Percentiles rank a stretch among this genome's conserved stretches.
These are phyloP conservation scores for Bjerkandera adusta DNA, from an alignment of 1,284 basidiomycete species.

Conservation along the genomic window DNA sequence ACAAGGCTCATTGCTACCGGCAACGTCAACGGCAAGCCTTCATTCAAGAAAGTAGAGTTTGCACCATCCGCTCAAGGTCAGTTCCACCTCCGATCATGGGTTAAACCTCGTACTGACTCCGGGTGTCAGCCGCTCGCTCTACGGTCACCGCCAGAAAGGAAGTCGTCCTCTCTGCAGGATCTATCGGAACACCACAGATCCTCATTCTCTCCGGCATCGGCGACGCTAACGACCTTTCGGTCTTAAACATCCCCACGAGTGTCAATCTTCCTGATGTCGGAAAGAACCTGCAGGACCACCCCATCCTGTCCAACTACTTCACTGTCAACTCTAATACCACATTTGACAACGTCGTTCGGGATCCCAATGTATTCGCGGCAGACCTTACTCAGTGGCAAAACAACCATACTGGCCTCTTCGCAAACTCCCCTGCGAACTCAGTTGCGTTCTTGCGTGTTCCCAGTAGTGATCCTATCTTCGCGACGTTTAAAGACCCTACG, in stretches of 20 bases:
- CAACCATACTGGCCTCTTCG: slow-evolving; percentile 25
- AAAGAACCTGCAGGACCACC: slow-evolving; percentile 37
- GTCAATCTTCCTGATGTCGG: slow-evolving; percentile 37
- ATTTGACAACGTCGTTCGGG: slow-evolving; percentile 20
- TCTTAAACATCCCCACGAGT: slow-evolving; percentile 26
- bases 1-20: slow-evolving; percentile 33
- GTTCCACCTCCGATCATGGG: neutral
- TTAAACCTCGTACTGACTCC: slow-evolving; percentile 11
- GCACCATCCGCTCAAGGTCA: slow-evolving; percentile 22
- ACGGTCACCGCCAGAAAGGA: slow-evolving; percentile 24
- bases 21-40: slow-evolving; percentile 17
- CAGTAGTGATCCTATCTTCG: slow-evolving; percentile 10
- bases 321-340: slow-evolving; percentile 23
- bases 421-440: slow-evolving; percentile 19
- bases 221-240: slow-evolving; percentile 9
- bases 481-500: slow-evolving; percentile 14
- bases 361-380: slow-evolving; percentile 19
- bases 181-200: slow-evolving; percentile 34
- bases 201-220: slow-evolving; percentile 28
- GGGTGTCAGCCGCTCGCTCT: slow-evolving; percentile 14
- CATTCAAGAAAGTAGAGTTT: slow-evolving; percentile 34
- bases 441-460: slow-evolving; percentile 27
- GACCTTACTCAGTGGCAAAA: slow-evolving; percentile 20
- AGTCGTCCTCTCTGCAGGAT: slow-evolving; percentile 32
- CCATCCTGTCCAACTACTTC: slow-evolving; percentile 21